Evolutionary conservation across 2,329 filamentous ascomycete genomes (phyloP).

Genomic region (Cryphonectria japonica): DNA sequence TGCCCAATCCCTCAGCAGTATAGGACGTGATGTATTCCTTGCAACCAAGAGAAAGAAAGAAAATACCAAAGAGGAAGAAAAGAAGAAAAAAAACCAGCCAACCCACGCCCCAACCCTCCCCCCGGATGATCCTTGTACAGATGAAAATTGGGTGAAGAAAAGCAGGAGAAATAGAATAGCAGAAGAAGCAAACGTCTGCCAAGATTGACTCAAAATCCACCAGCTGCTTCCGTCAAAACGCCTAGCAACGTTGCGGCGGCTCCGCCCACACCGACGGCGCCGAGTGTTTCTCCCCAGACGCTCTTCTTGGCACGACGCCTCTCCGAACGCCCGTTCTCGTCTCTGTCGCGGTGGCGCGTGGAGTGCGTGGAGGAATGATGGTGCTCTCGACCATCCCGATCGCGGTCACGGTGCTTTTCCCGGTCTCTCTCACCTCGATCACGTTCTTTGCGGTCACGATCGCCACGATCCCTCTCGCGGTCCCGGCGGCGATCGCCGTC

Average conservation of each 20-base stretch:
- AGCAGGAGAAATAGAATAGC: not conserved
- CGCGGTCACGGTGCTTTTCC: conserved; percentile 46
- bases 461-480: conserved; percentile 36
- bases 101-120: too few species aligned
- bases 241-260: conserved; percentile 62
- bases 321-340: conserved; percentile 37
- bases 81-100: too few species aligned
- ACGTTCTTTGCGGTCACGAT: conserved; percentile 38
- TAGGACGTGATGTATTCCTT: not conserved
- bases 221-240: conserved; percentile 61
- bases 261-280: conserved; percentile 63
- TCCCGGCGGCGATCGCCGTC: conserved; percentile 37
- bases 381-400: conserved; percentile 49
- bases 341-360: conserved; percentile 41
- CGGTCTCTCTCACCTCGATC: conserved; percentile 41
- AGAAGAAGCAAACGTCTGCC: not conserved
- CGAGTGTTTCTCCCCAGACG: conserved; percentile 57
- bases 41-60: not conserved
- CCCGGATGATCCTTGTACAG: not conserved
- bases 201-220: conserved; percentile 32
- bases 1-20: not conserved
- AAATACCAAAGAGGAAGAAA: too few species aligned
- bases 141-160: not conserved
- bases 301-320: conserved; percentile 46
- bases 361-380: conserved; percentile 22